Percentiles rank a stretch among this genome's conserved stretches.
Conservation (phyloP, 495 filamentous ascomycete species). For the Lasiosphaeria miniovina region DNA sequence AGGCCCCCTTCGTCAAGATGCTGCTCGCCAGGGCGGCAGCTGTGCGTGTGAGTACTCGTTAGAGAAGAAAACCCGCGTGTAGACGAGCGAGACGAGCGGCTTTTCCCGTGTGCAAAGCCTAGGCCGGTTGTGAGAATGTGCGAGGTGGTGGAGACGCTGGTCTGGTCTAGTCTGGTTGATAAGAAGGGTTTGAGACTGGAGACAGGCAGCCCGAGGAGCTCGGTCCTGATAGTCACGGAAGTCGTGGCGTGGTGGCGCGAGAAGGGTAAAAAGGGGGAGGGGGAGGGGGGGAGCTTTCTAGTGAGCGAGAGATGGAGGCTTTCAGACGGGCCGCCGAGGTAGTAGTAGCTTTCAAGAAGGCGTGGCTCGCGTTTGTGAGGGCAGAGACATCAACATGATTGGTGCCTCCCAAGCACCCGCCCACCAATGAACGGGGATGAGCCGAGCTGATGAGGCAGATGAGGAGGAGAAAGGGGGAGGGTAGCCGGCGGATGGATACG, state of each 20-base stretch:
- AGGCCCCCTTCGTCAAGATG: constrained; percentile 2
- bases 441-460: constrained; percentile 28
- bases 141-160: no score
- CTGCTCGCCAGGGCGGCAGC: constrained; percentile 1
- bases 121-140: no score
- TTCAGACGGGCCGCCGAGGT: constrained; percentile 17
- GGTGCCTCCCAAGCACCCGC: constrained; percentile 27
- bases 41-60: neutral
- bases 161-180: neutral
- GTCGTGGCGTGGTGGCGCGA: constrained; percentile 3
- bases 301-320: constrained; percentile 16
- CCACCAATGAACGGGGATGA: constrained; percentile 40
- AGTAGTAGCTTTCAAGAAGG: constrained; percentile 28
- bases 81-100: neutral
- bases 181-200: neutral
- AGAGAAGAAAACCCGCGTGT: neutral
- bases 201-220: neutral
- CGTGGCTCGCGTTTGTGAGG: constrained; percentile 33
- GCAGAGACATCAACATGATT: constrained; percentile 42
- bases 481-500: constrained; percentile 38
- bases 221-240: constrained; percentile 3
- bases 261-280: constrained; percentile 6
- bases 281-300: constrained; percentile 17
- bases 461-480: constrained; percentile 28
- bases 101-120: neutral